Conservation (phyloP, 352 stramenopile species). For the Thraustochytrium sp. region DNA sequence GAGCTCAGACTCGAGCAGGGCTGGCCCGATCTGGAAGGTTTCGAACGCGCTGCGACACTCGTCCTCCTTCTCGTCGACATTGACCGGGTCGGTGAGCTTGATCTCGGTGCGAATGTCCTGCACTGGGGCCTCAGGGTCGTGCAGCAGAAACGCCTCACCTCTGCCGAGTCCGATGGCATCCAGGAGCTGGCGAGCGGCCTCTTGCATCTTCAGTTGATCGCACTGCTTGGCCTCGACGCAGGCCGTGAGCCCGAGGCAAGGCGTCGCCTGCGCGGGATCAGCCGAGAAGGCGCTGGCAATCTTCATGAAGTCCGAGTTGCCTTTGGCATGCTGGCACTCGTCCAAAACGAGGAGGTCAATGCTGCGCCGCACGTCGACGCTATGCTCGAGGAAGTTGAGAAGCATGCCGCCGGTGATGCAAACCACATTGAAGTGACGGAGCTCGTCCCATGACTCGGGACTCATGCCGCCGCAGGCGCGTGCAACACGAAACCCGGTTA, state of each 20-base stretch:
- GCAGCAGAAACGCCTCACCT: too few species aligned
- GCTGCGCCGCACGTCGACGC: background rate
- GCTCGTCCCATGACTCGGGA: background rate
- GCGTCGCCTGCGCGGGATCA: background rate
- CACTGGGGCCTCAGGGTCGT: too few species aligned
- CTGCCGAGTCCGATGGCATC: too few species aligned
- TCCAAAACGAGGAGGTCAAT: background rate
- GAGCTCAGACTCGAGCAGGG: too few species aligned
- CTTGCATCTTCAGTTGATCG: background rate
- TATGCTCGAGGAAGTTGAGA: background rate
- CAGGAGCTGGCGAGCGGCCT: too few species aligned
- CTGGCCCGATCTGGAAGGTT: too few species aligned
- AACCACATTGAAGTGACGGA: background rate
- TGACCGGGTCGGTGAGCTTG: too few species aligned
- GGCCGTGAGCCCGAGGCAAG: background rate
- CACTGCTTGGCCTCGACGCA: background rate
- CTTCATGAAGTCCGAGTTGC: background rate
- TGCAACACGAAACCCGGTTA: background rate
- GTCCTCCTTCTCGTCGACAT: too few species aligned
- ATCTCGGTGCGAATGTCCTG: too few species aligned
- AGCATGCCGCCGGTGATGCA: background rate
- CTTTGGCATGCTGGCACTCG: background rate
- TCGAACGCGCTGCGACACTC: too few species aligned
- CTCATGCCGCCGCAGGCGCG: background rate
- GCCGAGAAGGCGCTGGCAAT: background rate